phyloP scores from a whole-genome alignment of 768 basidiomycete genomes.

The Lyophyllum shimeji region DNA sequence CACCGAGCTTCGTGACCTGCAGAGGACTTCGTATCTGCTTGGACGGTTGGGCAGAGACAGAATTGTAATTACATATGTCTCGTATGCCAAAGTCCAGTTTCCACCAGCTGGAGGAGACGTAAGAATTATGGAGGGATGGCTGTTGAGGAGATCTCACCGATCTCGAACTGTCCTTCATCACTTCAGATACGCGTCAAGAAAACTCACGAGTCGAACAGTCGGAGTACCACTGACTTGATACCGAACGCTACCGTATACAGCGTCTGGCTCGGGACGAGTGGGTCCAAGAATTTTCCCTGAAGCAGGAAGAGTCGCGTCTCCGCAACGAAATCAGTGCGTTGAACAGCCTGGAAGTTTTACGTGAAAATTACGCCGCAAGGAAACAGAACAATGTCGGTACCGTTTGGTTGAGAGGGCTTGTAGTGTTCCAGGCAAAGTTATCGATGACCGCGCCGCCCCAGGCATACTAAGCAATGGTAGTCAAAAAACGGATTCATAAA shows the following conservation, averaged over 20 bases:
- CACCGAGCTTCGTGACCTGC: conserved; percentile 24
- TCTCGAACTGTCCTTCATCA: neutral
- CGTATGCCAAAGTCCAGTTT: conserved; percentile 18
- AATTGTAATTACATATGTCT: conserved; percentile 21
- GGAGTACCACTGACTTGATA: conserved; percentile 25
- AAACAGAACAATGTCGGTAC: neutral
- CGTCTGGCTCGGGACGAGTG: conserved; percentile 25
- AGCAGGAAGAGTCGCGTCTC: conserved; percentile 26
- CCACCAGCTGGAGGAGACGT: conserved; percentile 19
- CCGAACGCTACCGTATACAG: conserved; percentile 30
- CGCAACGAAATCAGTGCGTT: conserved; percentile 27
- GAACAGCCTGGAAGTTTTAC: conserved; percentile 13
- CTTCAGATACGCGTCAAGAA: neutral
- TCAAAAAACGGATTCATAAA: neutral
- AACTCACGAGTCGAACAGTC: neutral
- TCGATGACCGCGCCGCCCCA: conserved; percentile 34
- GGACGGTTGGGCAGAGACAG: neutral
- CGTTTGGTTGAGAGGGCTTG: conserved; percentile 25
- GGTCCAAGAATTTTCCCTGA: conserved; percentile 28
- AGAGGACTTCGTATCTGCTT: neutral
- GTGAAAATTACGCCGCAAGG: neutral
- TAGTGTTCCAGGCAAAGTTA: conserved; percentile 33
- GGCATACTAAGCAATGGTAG: conserved; percentile 22
- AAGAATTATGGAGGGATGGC: neutral
- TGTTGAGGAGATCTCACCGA: neutral